Evolutionary conservation across 176 grass and related monocot genomes (phyloP).

Genomic region (Musa schizocarpa): DNA sequence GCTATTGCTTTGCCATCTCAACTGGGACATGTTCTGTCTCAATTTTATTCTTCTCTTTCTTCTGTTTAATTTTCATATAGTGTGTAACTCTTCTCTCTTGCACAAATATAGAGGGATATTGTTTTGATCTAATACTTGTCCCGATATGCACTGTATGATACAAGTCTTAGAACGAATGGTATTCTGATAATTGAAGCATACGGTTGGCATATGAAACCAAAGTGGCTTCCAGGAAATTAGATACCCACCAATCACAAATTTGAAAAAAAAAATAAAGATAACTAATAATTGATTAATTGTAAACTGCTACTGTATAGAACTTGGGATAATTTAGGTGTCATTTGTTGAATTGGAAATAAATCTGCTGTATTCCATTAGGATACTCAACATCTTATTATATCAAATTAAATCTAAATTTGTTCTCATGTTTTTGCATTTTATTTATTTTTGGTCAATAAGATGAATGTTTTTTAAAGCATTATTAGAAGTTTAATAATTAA

Average conservation of each 20-base stretch:
- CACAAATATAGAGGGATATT: neutral
- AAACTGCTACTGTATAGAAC: neutral
- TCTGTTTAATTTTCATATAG: neutral
- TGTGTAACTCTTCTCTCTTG: too few species aligned
- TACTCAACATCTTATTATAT: neutral
- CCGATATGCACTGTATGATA: neutral
- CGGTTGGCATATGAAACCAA: too few species aligned
- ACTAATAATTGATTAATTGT: neutral
- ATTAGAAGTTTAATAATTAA: neutral
- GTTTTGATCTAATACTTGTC: neutral
- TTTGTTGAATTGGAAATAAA: neutral
- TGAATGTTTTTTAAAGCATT: neutral
- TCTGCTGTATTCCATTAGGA: neutral
- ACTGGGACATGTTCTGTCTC: too few species aligned
- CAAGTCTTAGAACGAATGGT: neutral
- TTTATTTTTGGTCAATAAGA: neutral
- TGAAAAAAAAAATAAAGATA: neutral
- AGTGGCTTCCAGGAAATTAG: too few species aligned
- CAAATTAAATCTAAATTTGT: neutral
- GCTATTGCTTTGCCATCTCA: neutral
- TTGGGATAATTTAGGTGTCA: neutral
- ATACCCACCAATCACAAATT: neutral
- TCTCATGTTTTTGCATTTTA: neutral
- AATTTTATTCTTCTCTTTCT: neutral
- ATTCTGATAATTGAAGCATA: neutral